Base-by-base conservation (phyloP, 1,284 basidiomycete species). In the Chondrostereum purpureum region DNA sequence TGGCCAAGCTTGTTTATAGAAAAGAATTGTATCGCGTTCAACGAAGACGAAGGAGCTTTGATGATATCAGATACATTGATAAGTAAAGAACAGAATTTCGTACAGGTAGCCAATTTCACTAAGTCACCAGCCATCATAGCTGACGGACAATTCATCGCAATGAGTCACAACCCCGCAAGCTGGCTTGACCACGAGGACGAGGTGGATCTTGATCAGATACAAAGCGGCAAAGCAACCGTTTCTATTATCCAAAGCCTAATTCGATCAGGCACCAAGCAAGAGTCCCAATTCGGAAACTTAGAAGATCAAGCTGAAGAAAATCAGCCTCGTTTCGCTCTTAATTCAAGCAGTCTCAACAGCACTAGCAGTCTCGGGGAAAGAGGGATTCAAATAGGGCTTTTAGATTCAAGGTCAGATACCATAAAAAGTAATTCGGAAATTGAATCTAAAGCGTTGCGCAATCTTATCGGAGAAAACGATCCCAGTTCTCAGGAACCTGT, bases 101-200 rank as follows among this genome's bases (percentile, higher is more conserved):
- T 59, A 2, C 54, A 53, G 23, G 24, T 59, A 10, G 44, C 54
- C 0, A 59, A 59, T 21, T 59, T 58, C 39, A 51, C 56, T 4
- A 38, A 38, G 2, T 34, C 5, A 6, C 51, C 54, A 4, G 44
- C 57, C 0, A 44, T 40, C 4, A 45, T 59, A 13, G 39, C 44
- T 8, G 37, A 24, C 17, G 55, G 58, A 4, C 44, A 55, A 42
- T 17, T 55, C 3, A 20, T 59, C 2, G 55, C 54, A 39, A 33
- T 42, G 23, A 38, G 10, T 19, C 45, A 46, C 34, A 48, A 56
- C 19, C 50, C 58, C 1, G 33, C 46, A 12, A 42, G 38, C 14
- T 56, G 53, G 53, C 43, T 59, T 3, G 52, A 53, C 39, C 34
- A 33, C n/a, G n/a, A n/a, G 31, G 39, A 21, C 27, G 21, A 18